Evolutionary conservation across 2,329 filamentous ascomycete genomes (phyloP), one percentile per base, ranked within the genome.

Genomic region (Trichoderma endophyticum): DNA sequence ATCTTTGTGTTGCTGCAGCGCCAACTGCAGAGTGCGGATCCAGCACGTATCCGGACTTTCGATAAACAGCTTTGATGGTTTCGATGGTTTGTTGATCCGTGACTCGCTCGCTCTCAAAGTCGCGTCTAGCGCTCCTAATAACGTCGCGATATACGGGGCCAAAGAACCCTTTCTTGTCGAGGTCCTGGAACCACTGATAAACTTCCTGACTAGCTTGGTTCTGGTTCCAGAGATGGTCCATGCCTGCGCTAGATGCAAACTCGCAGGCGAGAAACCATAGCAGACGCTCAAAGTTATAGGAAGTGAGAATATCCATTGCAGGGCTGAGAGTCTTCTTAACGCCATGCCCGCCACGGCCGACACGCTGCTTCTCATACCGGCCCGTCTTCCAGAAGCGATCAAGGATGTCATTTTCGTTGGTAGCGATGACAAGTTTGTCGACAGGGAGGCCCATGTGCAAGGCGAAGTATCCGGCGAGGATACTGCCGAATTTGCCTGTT

Each of bases 231-330:
- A 87, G 84, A 69, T 90, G 87, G 76, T 91, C 88, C 86, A 90
- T 88, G 65, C 88, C 88, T 4, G 86, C 85, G 14, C 81, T 84
- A 7, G 84, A 79, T 21, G 89, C 90, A 73, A 90, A 91, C 76
- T 92, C 88, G 83, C 93, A 93, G 2, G 94, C 92, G 32, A 98
- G 86, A 86, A 93, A 98, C 95, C 95, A 98, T 12, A 99, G 87
- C 6, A 99, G 86, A 36, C 96, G 90, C 86, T 99, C 96, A 80
- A 99, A 98, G 85, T 99, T 99, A 81, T 92, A 96, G 28, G 92
- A 95, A 14, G 98, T 95, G 4, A 98, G 86, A 75, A 98, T 98
- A 81, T 99, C 96, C 96, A 99, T 98, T 60, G 96, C 96, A 0
- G 96, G 96, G 76, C 92, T 94, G 66, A 97, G 88, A 0, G 96